Evolutionary conservation across 2,329 filamentous ascomycete species (phyloP).

Genomic region (Paecilomyces formosus): DNA sequence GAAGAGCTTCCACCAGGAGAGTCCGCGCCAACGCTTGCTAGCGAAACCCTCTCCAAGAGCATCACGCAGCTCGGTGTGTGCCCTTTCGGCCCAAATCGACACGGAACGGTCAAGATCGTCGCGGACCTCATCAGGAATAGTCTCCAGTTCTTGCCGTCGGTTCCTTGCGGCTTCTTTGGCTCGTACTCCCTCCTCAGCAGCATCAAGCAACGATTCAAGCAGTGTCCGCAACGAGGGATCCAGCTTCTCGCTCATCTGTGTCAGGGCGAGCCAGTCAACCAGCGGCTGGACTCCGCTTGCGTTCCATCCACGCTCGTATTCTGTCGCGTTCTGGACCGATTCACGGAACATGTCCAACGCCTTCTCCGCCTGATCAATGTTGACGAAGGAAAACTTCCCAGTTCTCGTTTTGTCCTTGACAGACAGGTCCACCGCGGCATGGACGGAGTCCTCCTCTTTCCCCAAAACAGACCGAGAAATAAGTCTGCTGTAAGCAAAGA

Average conservation of each 20-base stretch:
- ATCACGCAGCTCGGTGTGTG: slow-evolving; percentile 75
- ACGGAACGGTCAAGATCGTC: slow-evolving; percentile 52
- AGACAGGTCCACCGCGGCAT: slow-evolving; percentile 36
- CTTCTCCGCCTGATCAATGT: slow-evolving; percentile 54
- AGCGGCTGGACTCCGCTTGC: slow-evolving; percentile 61
- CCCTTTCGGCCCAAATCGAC: slow-evolving; percentile 65
- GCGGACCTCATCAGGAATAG: slow-evolving; percentile 38
- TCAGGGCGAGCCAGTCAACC: slow-evolving; percentile 53
- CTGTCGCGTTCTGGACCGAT: slow-evolving; percentile 60
- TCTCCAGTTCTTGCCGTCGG: slow-evolving; percentile 19
- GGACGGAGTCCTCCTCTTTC: slow-evolving; percentile 23
- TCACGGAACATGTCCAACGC: slow-evolving; percentile 62
- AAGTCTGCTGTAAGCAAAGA: slow-evolving; percentile 33
- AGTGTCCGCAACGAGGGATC: slow-evolving; percentile 61
- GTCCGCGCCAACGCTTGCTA: slow-evolving; percentile 67
- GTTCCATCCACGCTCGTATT: slow-evolving; percentile 69
- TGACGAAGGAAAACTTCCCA: slow-evolving; percentile 46
- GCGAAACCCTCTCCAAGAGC: slow-evolving; percentile 71
- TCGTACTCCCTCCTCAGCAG: slow-evolving; percentile 25
- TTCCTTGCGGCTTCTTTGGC: slow-evolving; percentile 20
- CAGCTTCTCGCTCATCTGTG: slow-evolving; percentile 39
- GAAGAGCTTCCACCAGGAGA: slow-evolving; percentile 91
- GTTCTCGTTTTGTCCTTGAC: slow-evolving; percentile 32
- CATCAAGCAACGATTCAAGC: slow-evolving; percentile 57
- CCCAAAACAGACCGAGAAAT: slow-evolving; percentile 22